Evolutionary conservation across 495 filamentous ascomycete species (phyloP), one percentile per base, ranked within the genome.

Genomic region (Tuber microsphaerosporum): DNA sequence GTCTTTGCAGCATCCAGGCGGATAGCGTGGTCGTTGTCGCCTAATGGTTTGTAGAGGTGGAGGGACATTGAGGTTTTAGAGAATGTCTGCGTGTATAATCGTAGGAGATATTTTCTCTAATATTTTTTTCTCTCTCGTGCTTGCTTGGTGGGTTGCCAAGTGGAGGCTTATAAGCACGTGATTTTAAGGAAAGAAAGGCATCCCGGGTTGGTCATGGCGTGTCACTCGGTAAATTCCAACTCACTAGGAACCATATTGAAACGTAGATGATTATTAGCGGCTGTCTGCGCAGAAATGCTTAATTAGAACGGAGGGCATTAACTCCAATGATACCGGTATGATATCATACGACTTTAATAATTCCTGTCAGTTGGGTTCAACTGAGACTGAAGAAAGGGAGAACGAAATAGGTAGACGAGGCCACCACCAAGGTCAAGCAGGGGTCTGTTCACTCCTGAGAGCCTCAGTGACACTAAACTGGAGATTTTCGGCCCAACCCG

Each of bases 1-100:
- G 82, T 74, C 42, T 83, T 83, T 2, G 87, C 85, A 41, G 87
- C 84, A 41, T 84, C 71, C 12, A 85, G 77, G 19, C 87, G 81
- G 16, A 83, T 75, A 8, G 78, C 73, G 48, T 84, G 81, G 56
- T 83, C 79, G 73, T 88, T 86, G 45, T 85, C 82, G 44, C 83
- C 83, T 12, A 86, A 78, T 19, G 81, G 81, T 37, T 83, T 83
- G 48, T 83, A 83, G 71, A 83, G 76, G 44, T 75, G 76, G 70
- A 83, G 75, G 71, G 81, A 83, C 81, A 83, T 83, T 74, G 56
- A 65, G 4, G 16, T 34, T 34, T 17, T 34, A 34, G 31, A 65
- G 56, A 65, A 65, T 65, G 56, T 34, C 3, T 17, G 26, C 14
- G 26, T 2, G 56, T 31, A 65, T 34, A 14, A 65, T 34, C 26